These are phyloP conservation scores for Usnea hakonensis DNA, from an alignment of 495 filamentous ascomycete genomes.

Conservation along the genomic window DNA sequence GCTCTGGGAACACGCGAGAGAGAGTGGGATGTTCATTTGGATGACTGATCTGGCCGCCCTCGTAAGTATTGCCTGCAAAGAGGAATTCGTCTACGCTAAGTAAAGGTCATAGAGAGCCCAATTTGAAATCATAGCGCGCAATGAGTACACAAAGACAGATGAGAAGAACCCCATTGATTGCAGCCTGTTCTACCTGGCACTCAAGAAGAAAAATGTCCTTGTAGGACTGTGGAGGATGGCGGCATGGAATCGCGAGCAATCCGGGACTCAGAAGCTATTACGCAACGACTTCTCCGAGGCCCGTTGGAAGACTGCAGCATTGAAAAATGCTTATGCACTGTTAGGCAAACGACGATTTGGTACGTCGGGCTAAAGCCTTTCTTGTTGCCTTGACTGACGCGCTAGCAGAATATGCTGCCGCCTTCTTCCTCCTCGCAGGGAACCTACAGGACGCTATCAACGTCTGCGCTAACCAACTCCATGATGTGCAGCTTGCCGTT, in stretches of 20 bases:
- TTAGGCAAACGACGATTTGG: conserved; percentile 78
- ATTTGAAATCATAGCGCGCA: conserved; percentile 83
- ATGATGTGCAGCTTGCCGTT: conserved; percentile 85
- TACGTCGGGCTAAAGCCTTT: background rate
- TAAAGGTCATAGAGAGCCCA: conserved; percentile 51
- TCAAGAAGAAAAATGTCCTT: conserved; percentile 85
- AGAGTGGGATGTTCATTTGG: conserved; percentile 95
- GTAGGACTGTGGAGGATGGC: conserved; percentile 96
- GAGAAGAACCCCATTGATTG: conserved; percentile 92
- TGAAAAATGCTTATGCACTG: conserved; percentile 97
- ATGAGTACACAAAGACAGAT: conserved; percentile 83
- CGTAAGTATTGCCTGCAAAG: conserved; percentile 41
- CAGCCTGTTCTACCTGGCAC: conserved; percentile 81
- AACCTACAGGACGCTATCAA: conserved; percentile 76
- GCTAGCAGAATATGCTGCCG: conserved; percentile 70
- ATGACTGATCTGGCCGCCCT: conserved; percentile 66
- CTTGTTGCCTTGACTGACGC: background rate
- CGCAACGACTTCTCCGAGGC: conserved; percentile 80
- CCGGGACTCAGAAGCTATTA: conserved; percentile 64
- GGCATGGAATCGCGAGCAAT: conserved; percentile 79
- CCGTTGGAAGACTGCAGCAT: conserved; percentile 80
- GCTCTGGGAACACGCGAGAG: conserved; percentile 75
- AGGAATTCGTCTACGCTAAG: conserved; percentile 22
- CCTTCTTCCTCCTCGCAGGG: conserved; percentile 90
- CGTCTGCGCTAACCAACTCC: conserved; percentile 74